Conservation (phyloP, 208 protist genomes). For the Naegleria fowleri region DNA sequence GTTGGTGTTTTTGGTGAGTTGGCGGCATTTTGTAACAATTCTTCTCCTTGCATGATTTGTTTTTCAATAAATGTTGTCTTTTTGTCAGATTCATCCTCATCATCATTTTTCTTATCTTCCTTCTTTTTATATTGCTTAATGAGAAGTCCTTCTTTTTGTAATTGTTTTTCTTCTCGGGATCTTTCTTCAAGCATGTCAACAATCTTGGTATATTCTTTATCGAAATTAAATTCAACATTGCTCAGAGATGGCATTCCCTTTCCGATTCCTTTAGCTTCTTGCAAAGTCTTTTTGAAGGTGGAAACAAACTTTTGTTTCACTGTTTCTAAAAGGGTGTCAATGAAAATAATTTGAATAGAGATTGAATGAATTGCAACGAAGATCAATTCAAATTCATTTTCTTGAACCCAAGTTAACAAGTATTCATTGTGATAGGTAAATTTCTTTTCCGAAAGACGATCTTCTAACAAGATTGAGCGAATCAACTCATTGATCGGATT, state of each 20-base stretch:
- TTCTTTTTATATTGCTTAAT: slow-evolving; percentile 7
- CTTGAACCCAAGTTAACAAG: slow-evolving; percentile 78
- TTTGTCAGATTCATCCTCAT: background rate
- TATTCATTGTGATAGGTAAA: slow-evolving; percentile 64
- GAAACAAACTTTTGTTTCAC: slow-evolving; percentile 64
- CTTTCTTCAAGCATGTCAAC: background rate
- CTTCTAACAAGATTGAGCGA: slow-evolving; percentile 81
- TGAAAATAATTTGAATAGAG: slow-evolving; percentile 69
- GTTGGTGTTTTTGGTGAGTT: background rate
- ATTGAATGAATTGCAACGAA: slow-evolving; percentile 84
- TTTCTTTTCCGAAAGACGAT: slow-evolving; percentile 62
- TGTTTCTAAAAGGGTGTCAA: slow-evolving; percentile 70
- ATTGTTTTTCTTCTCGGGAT: background rate
- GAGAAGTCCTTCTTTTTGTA: background rate
- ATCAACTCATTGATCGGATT: slow-evolving; percentile 81
- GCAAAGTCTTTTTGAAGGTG: slow-evolving; percentile 40
- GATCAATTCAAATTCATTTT: slow-evolving; percentile 83
- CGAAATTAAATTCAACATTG: background rate
- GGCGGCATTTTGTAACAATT: background rate
- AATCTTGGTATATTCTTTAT: background rate
- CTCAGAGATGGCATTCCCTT: background rate
- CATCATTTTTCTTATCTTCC: background rate
- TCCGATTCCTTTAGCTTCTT: slow-evolving; percentile 5
- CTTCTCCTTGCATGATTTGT: background rate
- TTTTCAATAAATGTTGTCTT: background rate